Base-by-base conservation (phyloP, 1,284 basidiomycete species). In the Prillingera fragicola region DNA sequence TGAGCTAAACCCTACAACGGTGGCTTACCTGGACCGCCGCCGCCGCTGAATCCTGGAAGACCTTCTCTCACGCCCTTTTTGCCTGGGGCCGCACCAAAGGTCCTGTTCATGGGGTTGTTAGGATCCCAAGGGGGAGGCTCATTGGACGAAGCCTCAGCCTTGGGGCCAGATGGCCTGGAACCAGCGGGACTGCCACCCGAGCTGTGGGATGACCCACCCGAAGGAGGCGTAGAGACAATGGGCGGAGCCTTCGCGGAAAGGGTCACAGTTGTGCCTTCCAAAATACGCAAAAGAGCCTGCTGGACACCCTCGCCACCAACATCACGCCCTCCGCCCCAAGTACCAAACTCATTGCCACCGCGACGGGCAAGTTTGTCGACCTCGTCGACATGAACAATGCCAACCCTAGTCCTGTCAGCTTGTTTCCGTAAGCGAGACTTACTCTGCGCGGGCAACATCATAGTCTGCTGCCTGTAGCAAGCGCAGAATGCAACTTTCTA, bases 231-330 rank as follows among this genome's bases (percentile, higher is more conserved):
- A 2, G 62, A 59, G 1, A 56, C 43, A 8, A 60, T 59, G 3
- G 67, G 57, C 6, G 66, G 57, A 8, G 65, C 57, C 71, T 90
- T 90, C 4, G 87, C 49, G 6, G 73, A 66, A 3, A 96, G 77
- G 9, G 82, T 84, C 19, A 97, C 78, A 4, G 82, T 75, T 0
- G 87, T 84, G 2, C 92, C 92, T 73, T 97, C 92, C 76, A 97
- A 83, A 79, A 96, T 85, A 36, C 90, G 79, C 1, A 97, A 74
- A 18, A 97, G 75, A 9, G 88, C 75, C 69, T 96, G 92, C 61
- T 97, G 92, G 3, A 97, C 92, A 26, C 92, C 92, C 75, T 95
- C 91, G 5, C 92, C 92, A 17, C 88, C 85, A 0, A 97, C 91
- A 63, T 97, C 94, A 38, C 89, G 81, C 1, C 85, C 83, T 7